Conservation (phyloP, 2,329 filamentous ascomycete genomes). For the Ophiocordyceps camponoti-rufipedis region DNA sequence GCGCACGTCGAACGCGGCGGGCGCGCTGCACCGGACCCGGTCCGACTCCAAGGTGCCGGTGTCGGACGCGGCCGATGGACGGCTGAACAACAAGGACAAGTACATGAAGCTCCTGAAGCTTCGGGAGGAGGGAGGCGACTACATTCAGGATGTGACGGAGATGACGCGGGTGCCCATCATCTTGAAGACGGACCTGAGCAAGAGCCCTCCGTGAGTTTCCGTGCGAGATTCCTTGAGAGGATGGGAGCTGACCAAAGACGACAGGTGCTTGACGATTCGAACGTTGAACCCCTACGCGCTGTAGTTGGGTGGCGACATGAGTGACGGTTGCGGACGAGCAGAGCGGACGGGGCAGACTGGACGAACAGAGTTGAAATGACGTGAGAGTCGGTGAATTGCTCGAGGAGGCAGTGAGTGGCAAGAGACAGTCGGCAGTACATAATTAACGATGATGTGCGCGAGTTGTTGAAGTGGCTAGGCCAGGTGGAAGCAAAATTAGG, state of each 20-base stretch:
- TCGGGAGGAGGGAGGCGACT: conserved; percentile 81
- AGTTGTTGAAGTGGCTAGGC: background rate
- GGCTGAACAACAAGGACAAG: conserved; percentile 86
- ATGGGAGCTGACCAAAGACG: conserved; percentile 7
- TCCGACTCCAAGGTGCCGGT: conserved; percentile 85
- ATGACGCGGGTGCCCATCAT: conserved; percentile 97
- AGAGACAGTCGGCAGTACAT: background rate
- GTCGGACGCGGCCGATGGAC: conserved; percentile 56
- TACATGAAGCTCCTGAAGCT: conserved; percentile 81
- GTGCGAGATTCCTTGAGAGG: background rate
- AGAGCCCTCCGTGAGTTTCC: conserved; percentile 91
- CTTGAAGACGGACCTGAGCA: conserved; percentile 90
- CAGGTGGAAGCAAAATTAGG: background rate
- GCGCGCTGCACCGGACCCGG: conserved; percentile 66
- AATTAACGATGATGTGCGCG: background rate
- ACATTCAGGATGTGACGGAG: conserved; percentile 95
- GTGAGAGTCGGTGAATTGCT: background rate
- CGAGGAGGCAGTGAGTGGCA: background rate
- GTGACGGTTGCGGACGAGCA: background rate
- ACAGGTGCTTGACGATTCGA: conserved; percentile 65
- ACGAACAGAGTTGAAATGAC: background rate
- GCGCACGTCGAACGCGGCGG: conserved; percentile 45
- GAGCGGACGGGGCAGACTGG: background rate
- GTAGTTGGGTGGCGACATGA: conserved; percentile 11
- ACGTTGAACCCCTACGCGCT: conserved; percentile 65